Evolutionary conservation across 116 monocot species (phyloP).

Genomic region (Posidonia oceanica): DNA sequence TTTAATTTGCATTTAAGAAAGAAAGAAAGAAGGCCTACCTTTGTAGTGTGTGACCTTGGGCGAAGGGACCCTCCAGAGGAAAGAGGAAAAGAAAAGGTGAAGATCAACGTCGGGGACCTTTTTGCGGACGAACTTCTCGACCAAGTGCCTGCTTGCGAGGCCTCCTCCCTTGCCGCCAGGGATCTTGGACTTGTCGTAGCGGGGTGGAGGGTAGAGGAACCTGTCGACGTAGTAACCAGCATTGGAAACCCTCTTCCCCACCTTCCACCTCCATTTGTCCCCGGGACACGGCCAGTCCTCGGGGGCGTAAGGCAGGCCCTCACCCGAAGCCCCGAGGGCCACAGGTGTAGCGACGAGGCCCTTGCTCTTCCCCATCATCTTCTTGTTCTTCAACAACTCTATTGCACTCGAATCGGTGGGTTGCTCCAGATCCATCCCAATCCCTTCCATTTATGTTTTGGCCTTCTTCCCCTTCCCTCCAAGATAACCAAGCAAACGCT

Average conservation of each 20-base stretch:
- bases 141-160: constrained; percentile 1
- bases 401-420: too few relatives aligned
- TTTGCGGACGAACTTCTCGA: constrained; percentile 9
- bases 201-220: constrained; percentile 10
- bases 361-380: not conserved
- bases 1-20: not conserved
- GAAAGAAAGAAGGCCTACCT: constrained; percentile 1
- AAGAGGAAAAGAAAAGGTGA: constrained; percentile 11
- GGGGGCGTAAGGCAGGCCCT: constrained; percentile 21
- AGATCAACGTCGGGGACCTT: constrained; percentile 10
- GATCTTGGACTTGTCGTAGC: not conserved
- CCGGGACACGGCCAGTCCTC: constrained; percentile 18
- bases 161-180: not conserved
- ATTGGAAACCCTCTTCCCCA: constrained; percentile 11
- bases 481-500: too few relatives aligned
- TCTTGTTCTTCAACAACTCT: too few relatives aligned
- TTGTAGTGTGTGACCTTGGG: not conserved
- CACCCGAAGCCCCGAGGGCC: constrained; percentile 9
- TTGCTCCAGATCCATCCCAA: too few relatives aligned
- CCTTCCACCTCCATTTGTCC: constrained; percentile 22
- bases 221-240: constrained; percentile 17
- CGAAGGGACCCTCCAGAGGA: constrained; percentile 17
- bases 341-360: constrained; percentile 12
- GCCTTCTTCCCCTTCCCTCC: too few relatives aligned
- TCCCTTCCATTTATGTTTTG: too few relatives aligned